These are phyloP conservation scores for Volvariella volvacea DNA, from an alignment of 1,284 basidiomycete species.

Conservation along the genomic window DNA sequence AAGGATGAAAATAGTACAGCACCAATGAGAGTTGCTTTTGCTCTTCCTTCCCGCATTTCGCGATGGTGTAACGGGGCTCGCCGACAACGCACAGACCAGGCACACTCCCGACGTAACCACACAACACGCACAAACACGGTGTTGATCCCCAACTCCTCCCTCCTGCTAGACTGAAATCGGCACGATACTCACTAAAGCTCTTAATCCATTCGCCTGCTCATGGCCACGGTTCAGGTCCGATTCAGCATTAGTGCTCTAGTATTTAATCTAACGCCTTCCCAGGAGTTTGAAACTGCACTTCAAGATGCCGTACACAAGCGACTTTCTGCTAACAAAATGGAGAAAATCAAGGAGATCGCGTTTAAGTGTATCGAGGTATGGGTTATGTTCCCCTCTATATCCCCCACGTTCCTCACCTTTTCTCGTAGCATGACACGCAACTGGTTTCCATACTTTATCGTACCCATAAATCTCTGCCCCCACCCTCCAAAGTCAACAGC, in stretches of 20 bases:
- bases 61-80: background rate
- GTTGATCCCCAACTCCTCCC: conserved; percentile 9
- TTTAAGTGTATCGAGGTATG: conserved; percentile 69
- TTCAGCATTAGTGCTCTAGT: conserved; percentile 1
- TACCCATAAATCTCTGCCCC: conserved; percentile 71
- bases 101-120: background rate
- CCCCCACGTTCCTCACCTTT: background rate
- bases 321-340: conserved; percentile 80
- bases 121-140: conserved; percentile 8
- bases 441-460: conserved; percentile 81
- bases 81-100: conserved; percentile 20
- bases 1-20: conserved; percentile 62
- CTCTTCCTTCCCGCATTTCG: conserved; percentile 52
- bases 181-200: background rate
- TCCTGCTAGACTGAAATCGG: background rate
- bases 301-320: conserved; percentile 78
- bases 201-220: conserved; percentile 10
- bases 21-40: conserved; percentile 72
- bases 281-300: conserved; percentile 76
- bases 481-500: conserved; percentile 68
- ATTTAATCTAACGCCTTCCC: conserved; percentile 3
- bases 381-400: conserved; percentile 7
- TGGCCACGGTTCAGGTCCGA: conserved; percentile 28
- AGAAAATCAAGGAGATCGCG: conserved; percentile 64
- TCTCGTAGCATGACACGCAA: conserved; percentile 52